Percentiles rank a stretch among this genome's conserved stretches.
Conservation (phyloP, 2,329 filamentous ascomycete species). For the Lasiodiplodia sp. region DNA sequence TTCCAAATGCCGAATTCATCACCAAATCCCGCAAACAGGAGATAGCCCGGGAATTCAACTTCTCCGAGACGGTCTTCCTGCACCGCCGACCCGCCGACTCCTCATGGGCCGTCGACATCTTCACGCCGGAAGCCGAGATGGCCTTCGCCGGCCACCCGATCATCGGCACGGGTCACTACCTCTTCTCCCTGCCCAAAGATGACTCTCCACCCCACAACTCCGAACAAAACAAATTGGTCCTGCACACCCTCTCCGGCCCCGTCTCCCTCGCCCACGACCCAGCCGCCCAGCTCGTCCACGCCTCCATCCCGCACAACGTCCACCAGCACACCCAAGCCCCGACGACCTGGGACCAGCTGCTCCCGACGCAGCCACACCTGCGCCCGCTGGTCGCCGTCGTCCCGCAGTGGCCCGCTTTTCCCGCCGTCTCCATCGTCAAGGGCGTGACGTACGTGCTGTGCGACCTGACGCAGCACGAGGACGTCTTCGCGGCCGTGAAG, state of each 20-base stretch:
- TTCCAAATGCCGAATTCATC: neutral
- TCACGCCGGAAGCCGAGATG: neutral
- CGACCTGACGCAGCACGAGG: neutral
- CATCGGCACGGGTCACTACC: neutral
- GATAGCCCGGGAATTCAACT: neutral
- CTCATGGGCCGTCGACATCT: neutral
- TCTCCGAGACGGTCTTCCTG: neutral
- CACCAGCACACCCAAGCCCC: neutral
- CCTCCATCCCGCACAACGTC: neutral
- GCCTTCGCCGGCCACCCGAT: neutral
- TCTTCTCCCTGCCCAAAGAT: neutral
- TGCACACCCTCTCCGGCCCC: neutral
- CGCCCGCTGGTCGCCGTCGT: no score
- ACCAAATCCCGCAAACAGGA: neutral
- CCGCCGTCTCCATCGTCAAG: no score
- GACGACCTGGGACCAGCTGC: neutral
- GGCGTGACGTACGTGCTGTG: no score
- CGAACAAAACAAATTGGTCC: neutral
- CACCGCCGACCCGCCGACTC: neutral
- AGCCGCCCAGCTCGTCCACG: neutral
- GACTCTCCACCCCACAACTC: no score
- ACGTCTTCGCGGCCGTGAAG: neutral
- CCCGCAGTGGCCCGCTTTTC: no score
- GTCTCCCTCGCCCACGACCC: neutral
- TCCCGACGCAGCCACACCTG: neutral